Conservation (phyloP, 2,329 filamentous ascomycete species). For the Colletotrichum eremochloae region DNA sequence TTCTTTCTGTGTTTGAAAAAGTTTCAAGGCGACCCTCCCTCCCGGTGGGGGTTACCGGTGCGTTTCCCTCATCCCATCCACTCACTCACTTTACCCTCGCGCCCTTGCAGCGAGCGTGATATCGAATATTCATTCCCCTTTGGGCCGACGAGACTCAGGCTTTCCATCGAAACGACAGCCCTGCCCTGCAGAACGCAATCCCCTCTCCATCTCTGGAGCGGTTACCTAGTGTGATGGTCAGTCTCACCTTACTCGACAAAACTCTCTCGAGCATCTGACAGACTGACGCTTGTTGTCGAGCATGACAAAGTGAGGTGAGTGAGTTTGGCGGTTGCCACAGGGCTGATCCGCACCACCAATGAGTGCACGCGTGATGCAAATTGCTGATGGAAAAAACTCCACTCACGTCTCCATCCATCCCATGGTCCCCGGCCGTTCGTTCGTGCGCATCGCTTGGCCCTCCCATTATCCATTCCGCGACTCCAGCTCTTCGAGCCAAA, state of each 20-base stretch:
- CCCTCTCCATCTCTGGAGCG: neutral
- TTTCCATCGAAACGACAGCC: neutral
- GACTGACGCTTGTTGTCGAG: neutral
- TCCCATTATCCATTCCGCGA: neutral
- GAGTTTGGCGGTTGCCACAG: slow-evolving; percentile 6
- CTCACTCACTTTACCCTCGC: neutral
- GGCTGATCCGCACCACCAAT: slow-evolving; percentile 36
- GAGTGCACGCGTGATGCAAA: slow-evolving; percentile 16
- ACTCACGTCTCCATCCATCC: slow-evolving; percentile 1
- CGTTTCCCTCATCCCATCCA: neutral
- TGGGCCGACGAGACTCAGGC: neutral
- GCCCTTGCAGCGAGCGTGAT: neutral
- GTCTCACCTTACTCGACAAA: neutral
- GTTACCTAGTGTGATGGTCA: no score
- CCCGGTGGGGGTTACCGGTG: no score
- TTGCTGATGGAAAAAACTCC: slow-evolving; percentile 14
- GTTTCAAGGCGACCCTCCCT: neutral
- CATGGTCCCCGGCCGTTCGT: slow-evolving; percentile 6
- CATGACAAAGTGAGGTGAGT: neutral
- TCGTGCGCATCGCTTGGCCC: slow-evolving; percentile 7
- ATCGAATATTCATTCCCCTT: neutral
- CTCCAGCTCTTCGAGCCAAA: neutral
- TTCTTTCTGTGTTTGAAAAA: neutral
- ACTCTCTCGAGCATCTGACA: neutral
- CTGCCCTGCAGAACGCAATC: neutral